Base-by-base conservation (phyloP, 441 rosid genomes). In the Jatropha podagrica region DNA sequence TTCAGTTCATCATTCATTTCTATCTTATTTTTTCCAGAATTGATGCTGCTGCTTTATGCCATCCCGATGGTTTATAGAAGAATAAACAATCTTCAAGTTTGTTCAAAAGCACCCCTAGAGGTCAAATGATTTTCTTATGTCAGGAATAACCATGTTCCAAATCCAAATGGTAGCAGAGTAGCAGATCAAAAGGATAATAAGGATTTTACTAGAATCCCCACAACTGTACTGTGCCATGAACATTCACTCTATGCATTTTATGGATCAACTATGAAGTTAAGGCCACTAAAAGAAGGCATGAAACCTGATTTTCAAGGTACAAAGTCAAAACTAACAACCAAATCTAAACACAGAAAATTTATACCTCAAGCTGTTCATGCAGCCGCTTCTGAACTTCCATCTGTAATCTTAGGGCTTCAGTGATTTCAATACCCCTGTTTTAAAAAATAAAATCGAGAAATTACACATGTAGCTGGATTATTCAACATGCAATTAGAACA, bases 381-480 rank as follows among this genome's bases (percentile, higher is more conserved):
- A 93, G 86, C 82, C 88, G 88, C 81, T 93, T 95, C 87, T 95
- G 98, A 54, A 93, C 98, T 85, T 95, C 99, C 96, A 95, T 91
- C 88, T 95, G 98, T 66, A 95, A 80, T 48, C 95, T 86, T 75
- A 95, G 84, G 70, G 99, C 98, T 81, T 95, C 97, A 9, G 98
- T 93, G 40, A 95, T 89, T 79, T 91, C 97, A 62, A 89, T 85
- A 73, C 97, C 92, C 55, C 97, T 91, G 89, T 65, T 74, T 68
- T 70, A 73, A 40, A 62, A 74, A 62, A 56, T 46, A 65, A 65
- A 62, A 15, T 38, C 71, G 59, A 74, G 58, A 77, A 14, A 73
- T 20, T 41, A 40, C 20, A 59, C 52, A 59, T 44, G 46, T 42
- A 71, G 65, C 20, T 55, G 42, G 44, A 68, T 49, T 71, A 46